Base-by-base conservation (phyloP, 495 filamentous ascomycete genomes). In the Hypoxylon trugodes region DNA sequence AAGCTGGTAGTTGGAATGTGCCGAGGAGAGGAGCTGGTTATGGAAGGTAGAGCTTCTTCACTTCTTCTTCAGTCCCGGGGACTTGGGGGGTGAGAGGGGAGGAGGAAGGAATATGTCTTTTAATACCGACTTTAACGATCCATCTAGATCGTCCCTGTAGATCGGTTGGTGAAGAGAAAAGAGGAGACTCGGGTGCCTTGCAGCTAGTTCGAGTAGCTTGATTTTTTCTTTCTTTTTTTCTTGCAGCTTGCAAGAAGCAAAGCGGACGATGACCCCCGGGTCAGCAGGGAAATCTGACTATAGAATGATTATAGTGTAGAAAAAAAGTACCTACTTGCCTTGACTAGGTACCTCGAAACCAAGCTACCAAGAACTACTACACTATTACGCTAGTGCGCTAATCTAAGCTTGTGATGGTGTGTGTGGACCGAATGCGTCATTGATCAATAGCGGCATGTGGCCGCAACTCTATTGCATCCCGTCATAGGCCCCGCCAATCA, bases 381-480 rank as follows among this genome's bases (percentile, higher is more conserved):
- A 61, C 63, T 43, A 66, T 37, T 42, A 33, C 30, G 16, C 51
- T 33, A 63, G 24, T 42, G 32, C 26, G 26, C 48, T 65, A 16
- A 43, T 18, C 58, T 53, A 61, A 41, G 32, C 43, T 43, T 32
- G 10, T 40, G 56, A 30, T 60, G 48, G 60, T 65, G 60, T 51
- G 52, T 50, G 59, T 59, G 61, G 56, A 59, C 59, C 59, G 56
- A 56, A 70, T 70, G 67, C 70, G 67, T 72, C 70, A 72, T 70
- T 61, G 55, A 59, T 55, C 59, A 59, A 61, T 67, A 67, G 66
- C 32, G 66, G 58, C 54, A 41, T 55, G 59, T 69, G 59, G 61
- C 47, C 13, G 59, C 52, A 32, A 46, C 40, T 63, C 51, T 65
- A 61, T 59, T 59, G 53, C 52, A 47, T 54, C 58, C 54, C 59